Base-by-base conservation (phyloP, 2,329 filamentous ascomycete genomes). In the Rugonectria rugulosa region DNA sequence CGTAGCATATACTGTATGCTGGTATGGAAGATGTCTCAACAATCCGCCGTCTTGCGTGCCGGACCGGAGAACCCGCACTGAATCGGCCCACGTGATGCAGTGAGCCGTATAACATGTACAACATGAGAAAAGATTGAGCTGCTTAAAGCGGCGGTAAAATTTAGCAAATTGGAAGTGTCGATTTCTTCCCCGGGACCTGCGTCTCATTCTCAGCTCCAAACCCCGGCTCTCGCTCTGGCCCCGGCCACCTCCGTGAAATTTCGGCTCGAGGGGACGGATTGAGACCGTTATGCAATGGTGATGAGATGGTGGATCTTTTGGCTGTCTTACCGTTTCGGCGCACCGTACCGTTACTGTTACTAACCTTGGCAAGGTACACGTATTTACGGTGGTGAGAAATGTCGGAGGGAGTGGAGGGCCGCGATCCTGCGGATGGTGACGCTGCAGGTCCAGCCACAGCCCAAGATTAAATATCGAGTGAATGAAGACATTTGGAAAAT, bases 221-320 rank as follows among this genome's bases (percentile, higher is more conserved):
- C 31, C 38, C 48, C 38, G n/a, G 29, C 27, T 19, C 20, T 40
- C 46, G 15, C 9, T 14, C n/a, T 44, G 20, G n/a, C 41, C 46
- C 53, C 53, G 45, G 46, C 26, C 46, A 41, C 41, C 41, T 56
- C 53, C 46, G 53, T 51, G 41, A 56, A 23, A 40, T 40, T 55
- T 32, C 52, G 45, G 45, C 38, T 24, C 19, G n/a, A 17, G 37
- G 37, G 19, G 24, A n/a, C 29, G 27, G 51, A 49, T 49, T 48
- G 12, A 20, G 17, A 49, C 46, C 46, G 46, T 49, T 49, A n/a
- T 27, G 29, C 14, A 20, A 15, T 36, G 32, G 3, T 36, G 32
- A 15, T n/a, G n/a, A n/a, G n/a, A n/a, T n/a, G n/a, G n/a, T n/a
- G n/a, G n/a, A n/a, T n/a, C n/a, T n/a, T n/a, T n/a, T n/a, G n/a